Base-by-base conservation (phyloP, 306 rosid genomes). In the Hippophae gyantsensis region DNA sequence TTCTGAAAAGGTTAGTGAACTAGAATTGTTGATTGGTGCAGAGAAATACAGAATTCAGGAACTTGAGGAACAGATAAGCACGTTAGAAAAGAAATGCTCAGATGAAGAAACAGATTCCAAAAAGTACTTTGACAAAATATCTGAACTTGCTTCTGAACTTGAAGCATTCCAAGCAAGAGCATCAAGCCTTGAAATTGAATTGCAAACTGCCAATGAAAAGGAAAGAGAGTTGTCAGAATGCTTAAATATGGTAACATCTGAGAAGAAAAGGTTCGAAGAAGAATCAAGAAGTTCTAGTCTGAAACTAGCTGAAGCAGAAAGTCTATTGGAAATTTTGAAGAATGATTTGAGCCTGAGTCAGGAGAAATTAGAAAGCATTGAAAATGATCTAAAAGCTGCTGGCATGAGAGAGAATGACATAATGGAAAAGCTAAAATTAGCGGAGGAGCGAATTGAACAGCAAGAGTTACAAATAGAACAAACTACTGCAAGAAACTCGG, bases 31-130 rank as follows among this genome's bases (percentile, higher is more conserved):
- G 52, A 86, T 93, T 45, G 90, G 86, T 75, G 78, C 97, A 9
- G 97, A 88, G 66, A 88, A 82, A 71, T 82, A 80, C 70, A 84
- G 97, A 84, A 88, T 93, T 67, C 90, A 80, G 67, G 99, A 88
- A 67, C 97, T 93, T 7, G 95, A 93, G 66, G 94, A 86, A 64
- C 96, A 88, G 67, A 69, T 77, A 68, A 77, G 76, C 67, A 32
- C 74, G 1, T 68, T 88, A 65, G 97, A 86, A 60, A 81, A 80
- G 75, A 86, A 74, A 66, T 76, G 61, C 47, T 69, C 23, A 49
- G 76, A 77, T 23, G 69, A 89, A 25, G 90, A 93, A 66, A 84
- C 65, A 62, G 78, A 86, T 42, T 70, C 77, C 32, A 79, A 67
- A 70, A 86, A 72, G 47, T 18, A 71, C 72, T 73, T 80, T 13